A percentile compares a stretch with the other conserved stretches of the same genome.
Evolutionary conservation across 2,329 filamentous ascomycete species (phyloP).

Genomic region (Ophiobolus disseminans): DNA sequence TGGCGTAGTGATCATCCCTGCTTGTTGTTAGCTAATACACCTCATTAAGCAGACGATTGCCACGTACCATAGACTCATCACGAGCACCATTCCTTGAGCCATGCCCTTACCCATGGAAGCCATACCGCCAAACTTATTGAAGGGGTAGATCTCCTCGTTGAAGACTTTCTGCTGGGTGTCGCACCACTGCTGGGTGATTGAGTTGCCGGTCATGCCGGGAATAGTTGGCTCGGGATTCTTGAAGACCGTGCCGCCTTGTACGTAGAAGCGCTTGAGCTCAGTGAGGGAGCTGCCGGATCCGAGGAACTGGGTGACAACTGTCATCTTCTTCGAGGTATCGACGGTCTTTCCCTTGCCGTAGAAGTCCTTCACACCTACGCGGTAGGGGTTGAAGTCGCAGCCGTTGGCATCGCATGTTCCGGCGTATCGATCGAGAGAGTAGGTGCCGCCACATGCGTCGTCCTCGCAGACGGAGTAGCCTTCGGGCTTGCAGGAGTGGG

Average conservation of each 20-base stretch:
- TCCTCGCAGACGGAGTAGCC: conserved; percentile 62
- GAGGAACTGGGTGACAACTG: conserved; percentile 59
- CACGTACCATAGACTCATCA: conserved; percentile 68
- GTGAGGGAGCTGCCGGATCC: conserved; percentile 49
- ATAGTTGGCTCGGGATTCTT: conserved; percentile 53
- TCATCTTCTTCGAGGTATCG: conserved; percentile 50
- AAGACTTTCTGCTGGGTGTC: conserved; percentile 38
- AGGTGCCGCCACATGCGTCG: conserved; percentile 50
- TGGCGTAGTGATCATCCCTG: conserved; percentile 68
- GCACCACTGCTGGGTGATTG: conserved; percentile 40
- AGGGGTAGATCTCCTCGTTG: conserved; percentile 52
- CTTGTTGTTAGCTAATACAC: conserved; percentile 59
- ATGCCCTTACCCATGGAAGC: conserved; percentile 62
- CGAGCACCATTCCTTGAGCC: conserved; percentile 65
- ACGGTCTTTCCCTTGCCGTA: conserved; percentile 62
- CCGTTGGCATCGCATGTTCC: conserved; percentile 71
- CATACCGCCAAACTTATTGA: conserved; percentile 64
- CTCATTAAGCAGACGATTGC: conserved; percentile 62
- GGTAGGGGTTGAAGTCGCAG: conserved; percentile 66
- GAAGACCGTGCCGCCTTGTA: conserved; percentile 58
- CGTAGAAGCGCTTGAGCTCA: conserved; percentile 56
- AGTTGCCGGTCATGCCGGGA: conserved; percentile 51
- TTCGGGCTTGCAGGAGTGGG: conserved; percentile 65
- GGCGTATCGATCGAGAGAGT: conserved; percentile 62
- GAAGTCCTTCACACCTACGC: conserved; percentile 67